Conservation (phyloP, 306 rosid genomes). For the Aeschynomene evenia region DNA sequence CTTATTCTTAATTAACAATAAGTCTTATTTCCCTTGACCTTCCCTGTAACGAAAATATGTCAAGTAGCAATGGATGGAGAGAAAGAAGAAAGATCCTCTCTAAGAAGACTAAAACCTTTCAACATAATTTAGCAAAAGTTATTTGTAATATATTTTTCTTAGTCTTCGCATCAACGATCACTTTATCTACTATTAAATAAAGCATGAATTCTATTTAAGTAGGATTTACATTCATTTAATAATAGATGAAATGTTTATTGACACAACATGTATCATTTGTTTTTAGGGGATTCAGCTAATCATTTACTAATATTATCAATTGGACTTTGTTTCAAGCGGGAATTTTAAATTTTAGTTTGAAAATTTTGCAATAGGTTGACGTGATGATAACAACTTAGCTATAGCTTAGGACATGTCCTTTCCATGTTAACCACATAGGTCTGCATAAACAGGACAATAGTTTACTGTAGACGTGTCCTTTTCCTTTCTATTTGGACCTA, state of each 20-base stretch:
- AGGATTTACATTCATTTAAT: too few species aligned
- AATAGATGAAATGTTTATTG: too few species aligned
- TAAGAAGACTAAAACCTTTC: background rate
- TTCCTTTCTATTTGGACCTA: conserved; percentile 9
- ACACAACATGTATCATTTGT: too few species aligned
- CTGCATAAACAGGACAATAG: background rate
- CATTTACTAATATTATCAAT: background rate
- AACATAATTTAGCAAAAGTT: background rate
- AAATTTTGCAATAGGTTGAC: background rate
- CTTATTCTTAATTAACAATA: background rate
- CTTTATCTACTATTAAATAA: too few species aligned
- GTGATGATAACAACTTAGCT: background rate
- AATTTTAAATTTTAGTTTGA: conserved; percentile 13
- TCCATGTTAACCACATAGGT: background rate
- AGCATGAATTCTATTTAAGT: too few species aligned
- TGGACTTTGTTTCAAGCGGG: background rate
- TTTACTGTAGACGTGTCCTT: background rate
- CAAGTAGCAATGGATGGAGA: background rate
- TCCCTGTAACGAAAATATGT: background rate
- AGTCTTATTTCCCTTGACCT: background rate
- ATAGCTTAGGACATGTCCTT: background rate
- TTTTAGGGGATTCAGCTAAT: background rate
- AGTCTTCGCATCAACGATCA: too few species aligned
- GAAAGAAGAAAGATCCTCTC: background rate
- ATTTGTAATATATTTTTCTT: too few species aligned